Conservation (phyloP, 2,329 filamentous ascomycete genomes). For the Geosmithia flava region DNA sequence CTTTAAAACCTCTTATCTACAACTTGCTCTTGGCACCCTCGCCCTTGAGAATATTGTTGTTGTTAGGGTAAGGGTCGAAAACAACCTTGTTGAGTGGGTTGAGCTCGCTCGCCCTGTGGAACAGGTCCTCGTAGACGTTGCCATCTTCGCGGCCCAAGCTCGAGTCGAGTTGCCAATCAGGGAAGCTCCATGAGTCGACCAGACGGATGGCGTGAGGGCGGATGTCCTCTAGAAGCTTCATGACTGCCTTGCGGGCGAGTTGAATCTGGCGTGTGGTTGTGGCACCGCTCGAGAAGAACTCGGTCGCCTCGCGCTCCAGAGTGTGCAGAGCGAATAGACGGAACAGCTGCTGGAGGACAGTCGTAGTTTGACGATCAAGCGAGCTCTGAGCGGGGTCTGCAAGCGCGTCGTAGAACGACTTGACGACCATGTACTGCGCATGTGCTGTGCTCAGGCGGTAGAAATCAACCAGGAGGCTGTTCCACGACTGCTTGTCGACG, state of each 20-base stretch:
- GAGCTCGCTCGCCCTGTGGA: slow-evolving; percentile 56
- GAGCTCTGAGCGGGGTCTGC: slow-evolving; percentile 24
- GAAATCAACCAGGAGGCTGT: slow-evolving; percentile 66
- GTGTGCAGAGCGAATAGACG: slow-evolving; percentile 61
- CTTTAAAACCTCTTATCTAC: slow-evolving; percentile 11
- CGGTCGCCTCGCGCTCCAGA: slow-evolving; percentile 53
- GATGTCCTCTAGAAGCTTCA: slow-evolving; percentile 59
- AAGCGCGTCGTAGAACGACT: slow-evolving; percentile 48
- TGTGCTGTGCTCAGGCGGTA: slow-evolving; percentile 65
- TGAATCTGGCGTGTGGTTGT: slow-evolving; percentile 62
- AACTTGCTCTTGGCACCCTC: slow-evolving; percentile 36
- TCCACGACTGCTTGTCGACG: slow-evolving; percentile 65
- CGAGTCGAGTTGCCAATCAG: slow-evolving; percentile 67
- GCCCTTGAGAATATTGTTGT: slow-evolving; percentile 42
- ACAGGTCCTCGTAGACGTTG: slow-evolving; percentile 68
- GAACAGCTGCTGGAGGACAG: slow-evolving; percentile 60
- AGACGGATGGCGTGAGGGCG: slow-evolving; percentile 60
- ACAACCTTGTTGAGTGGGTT: slow-evolving; percentile 64
- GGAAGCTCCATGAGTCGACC: slow-evolving; percentile 65
- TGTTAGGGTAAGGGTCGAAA: slow-evolving; percentile 57
- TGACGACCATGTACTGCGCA: slow-evolving; percentile 66
- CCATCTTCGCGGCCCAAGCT: slow-evolving; percentile 59
- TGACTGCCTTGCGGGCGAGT: slow-evolving; percentile 53
- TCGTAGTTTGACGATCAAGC: slow-evolving; percentile 43
- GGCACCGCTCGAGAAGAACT: slow-evolving; percentile 61